Base-by-base conservation (phyloP, 2,329 filamentous ascomycete genomes). In the Xylaria sp. region DNA sequence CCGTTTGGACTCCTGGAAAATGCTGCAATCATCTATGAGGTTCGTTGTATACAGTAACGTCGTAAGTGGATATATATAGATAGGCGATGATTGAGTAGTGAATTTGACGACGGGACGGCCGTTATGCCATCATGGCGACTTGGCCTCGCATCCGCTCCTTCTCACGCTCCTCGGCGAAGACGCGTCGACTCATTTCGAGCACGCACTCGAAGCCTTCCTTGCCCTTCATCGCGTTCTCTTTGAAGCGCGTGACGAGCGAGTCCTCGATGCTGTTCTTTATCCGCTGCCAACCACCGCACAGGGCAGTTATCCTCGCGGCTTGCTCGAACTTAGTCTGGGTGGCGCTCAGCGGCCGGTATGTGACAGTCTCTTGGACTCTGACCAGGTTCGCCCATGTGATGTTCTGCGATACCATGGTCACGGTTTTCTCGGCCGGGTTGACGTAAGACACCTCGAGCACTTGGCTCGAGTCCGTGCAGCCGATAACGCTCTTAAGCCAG, bases 391-490 rank as follows among this genome's bases (percentile, higher is more conserved):
- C 91, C 88, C 90, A 96, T 8, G 96, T 98, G 79, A 99, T 85
- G 83, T 99, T 99, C 79, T 93, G 93, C 73, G 93, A 96, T 80
- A 94, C 94, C 92, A 99, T 97, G 70, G 94, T 98, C 78, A 99
- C 93, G 72, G 93, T 97, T 82, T 94, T 93, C 70, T 86, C 85
- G 50, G 81, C 78, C 0, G 93, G 93, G 81, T 98, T 93, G 78
- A 99, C 95, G 81, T 98, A 98, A 68, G 93, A 97, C 53, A 94
- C 92, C 84, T 99, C 96, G 81, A 95, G 97, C 73, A 98, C 94
- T 81, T 95, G 92, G 72, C 91, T 95, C 69, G 92, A 92, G 70
- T 96, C 92, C 73, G 89, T 87, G 75, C 90, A 88, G 71, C 94
- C 94, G 75, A 98, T 88, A 62, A 98, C 84, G 25, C 90, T 87